Base-by-base conservation (phyloP, 176 grass and related monocot genomes). In the Thalia dealbata region DNA sequence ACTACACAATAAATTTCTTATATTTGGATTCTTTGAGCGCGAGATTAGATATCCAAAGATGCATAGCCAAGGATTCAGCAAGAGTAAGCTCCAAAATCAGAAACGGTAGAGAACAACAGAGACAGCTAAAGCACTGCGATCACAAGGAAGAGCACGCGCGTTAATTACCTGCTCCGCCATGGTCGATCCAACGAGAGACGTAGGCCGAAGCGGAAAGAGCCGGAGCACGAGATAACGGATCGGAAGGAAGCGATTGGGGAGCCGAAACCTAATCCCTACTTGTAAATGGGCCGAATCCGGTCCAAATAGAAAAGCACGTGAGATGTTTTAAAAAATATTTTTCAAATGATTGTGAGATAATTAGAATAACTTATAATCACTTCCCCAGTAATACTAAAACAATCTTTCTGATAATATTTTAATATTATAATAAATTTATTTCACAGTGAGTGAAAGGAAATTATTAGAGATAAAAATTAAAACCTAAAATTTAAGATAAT, bases 101-200 rank as follows among this genome's bases (percentile, higher is more conserved):
- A 48, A 48, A 0, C 32, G 32, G 32, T 4, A 48, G 45, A 3
- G 45, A 8, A 2, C 11, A 58, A 58, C 19, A n/a, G 18, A 58
- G 15, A n/a, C 19, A 48, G 16, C 32, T 7, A 7, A 23, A n/a
- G 16, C 7, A 58, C 16, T 58, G 18, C 3, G 52, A 19, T 55
- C 52, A 19, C 4, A 55, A 55, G 52, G 52, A 55, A 55, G 19
- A 14, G 3, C 52, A 23, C 54, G 21, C 54, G 15, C 54, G 54
- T 58, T n/a, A n/a, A n/a, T n/a, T 58, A 58, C 54, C 54, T 58
- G 54, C 54, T 58, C 54, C 54, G 21, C 54, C 54, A 58, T 58
- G 54, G 18, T 58, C 18, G 54, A 58, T 58, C 54, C 15, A 58
- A 56, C 21, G 54, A n/a, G 54, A 58, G 21, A n/a, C 15, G 19